Conservation (phyloP, 169 alveolate species). For the Plasmodium gallinaceum region DNA sequence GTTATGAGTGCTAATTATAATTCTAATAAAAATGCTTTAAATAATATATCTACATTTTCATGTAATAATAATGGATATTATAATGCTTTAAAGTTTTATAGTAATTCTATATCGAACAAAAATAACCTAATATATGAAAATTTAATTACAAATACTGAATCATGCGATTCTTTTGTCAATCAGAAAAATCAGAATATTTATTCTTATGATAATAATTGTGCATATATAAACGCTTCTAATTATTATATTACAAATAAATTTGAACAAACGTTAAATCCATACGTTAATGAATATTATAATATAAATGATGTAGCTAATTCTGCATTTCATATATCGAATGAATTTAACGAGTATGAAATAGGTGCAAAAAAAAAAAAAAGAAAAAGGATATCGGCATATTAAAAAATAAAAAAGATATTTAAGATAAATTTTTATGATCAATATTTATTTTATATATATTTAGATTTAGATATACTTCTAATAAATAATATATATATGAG, state of each 20-base stretch:
- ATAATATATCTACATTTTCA: not conserved
- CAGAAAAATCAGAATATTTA: constrained; percentile 4
- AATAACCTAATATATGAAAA: constrained; percentile 9
- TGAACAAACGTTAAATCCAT: not conserved
- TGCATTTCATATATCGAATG: not conserved
- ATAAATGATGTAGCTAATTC: not conserved
- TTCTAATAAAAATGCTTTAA: not conserved
- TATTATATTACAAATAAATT: constrained; percentile 1
- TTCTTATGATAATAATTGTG: not conserved
- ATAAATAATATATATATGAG: too few relatives aligned
- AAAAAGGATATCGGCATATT: constrained; percentile 1
- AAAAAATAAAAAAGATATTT: not conserved
- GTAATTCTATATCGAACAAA: not conserved
- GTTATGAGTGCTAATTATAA: not conserved
- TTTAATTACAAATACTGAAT: constrained; percentile 9
- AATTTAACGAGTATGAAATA: constrained; percentile 5
- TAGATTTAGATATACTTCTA: not conserved
- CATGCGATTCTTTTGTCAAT: constrained; percentile 11
- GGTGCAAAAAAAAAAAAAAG: constrained; percentile 4
- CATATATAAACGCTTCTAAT: not conserved
- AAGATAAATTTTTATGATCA: not conserved
- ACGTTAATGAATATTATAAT: not conserved
- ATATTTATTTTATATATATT: not conserved
- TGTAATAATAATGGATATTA: not conserved
- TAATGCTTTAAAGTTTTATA: not conserved